These are phyloP conservation scores for Corrigiola litoralis DNA, from an alignment of 179 eudicot genomes.

Conservation along the genomic window DNA sequence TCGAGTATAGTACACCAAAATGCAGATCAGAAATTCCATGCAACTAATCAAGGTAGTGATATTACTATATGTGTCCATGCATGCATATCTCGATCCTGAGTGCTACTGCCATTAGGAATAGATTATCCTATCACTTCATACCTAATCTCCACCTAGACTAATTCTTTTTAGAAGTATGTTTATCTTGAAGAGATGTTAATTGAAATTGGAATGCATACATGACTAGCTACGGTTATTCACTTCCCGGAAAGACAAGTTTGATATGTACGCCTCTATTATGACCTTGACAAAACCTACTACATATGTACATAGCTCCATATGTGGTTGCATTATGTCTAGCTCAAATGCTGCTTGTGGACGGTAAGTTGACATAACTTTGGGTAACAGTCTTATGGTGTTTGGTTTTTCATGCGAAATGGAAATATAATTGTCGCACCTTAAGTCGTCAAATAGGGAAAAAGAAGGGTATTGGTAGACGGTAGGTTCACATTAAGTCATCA, in stretches of 20 bases:
- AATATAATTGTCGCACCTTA: not conserved
- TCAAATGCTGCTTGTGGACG: slow-evolving; percentile 1
- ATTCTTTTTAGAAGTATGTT: no score
- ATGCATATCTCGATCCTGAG: not conserved
- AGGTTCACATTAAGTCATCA: not conserved
- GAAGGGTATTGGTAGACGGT: not conserved
- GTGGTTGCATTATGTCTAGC: not conserved
- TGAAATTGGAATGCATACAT: no score
- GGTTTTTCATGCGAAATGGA: not conserved
- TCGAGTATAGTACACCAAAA: no score
- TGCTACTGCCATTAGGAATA: not conserved
- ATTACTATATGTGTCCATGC: not conserved
- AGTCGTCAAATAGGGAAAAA: not conserved
- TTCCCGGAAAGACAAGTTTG: not conserved
- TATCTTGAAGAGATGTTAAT: no score
- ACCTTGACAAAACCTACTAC: slow-evolving; percentile 8
- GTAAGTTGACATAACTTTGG: not conserved
- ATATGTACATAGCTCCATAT: not conserved
- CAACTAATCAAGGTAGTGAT: no score
- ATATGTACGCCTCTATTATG: not conserved
- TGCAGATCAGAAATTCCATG: no score
- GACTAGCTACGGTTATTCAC: not conserved
- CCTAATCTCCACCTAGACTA: not conserved
- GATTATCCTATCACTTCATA: not conserved
- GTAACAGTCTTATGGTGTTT: not conserved